A percentile compares a stretch with the other conserved stretches of the same genome.
Evolutionary conservation across 2,329 filamentous ascomycete genomes (phyloP).

Genomic region (Alternaria viburni): DNA sequence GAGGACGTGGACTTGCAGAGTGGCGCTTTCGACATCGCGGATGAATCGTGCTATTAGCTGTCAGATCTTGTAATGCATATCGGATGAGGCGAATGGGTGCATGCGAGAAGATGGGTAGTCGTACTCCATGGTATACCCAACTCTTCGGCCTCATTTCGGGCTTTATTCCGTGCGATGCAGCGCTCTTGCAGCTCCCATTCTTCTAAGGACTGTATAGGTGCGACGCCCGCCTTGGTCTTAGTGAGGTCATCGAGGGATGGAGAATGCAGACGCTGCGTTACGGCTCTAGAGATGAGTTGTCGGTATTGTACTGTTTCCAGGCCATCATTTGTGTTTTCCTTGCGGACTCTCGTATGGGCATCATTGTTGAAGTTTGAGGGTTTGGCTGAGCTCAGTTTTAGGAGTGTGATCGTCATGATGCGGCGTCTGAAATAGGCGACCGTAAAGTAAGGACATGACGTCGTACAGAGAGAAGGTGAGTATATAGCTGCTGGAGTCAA

Average conservation of each 20-base stretch:
- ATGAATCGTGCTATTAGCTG: not conserved
- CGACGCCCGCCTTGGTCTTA: not conserved
- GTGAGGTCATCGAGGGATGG: not conserved
- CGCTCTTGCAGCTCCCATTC: conserved; percentile 1
- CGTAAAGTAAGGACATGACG: not conserved
- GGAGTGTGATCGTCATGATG: not conserved
- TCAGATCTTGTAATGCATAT: not conserved
- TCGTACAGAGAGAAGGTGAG: not conserved
- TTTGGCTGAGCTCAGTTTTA: not conserved
- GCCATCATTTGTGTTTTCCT: not conserved
- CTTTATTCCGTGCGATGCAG: not conserved
- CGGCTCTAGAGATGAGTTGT: conserved; percentile 22
- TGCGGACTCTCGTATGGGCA: not conserved
- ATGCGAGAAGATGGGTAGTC: not conserved
- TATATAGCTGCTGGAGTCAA: not conserved
- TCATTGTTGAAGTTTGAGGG: not conserved
- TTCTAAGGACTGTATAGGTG: not conserved
- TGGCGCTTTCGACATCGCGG: not conserved
- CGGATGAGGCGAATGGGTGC: not conserved
- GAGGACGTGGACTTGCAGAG: conserved; percentile 7
- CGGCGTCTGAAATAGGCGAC: no score
- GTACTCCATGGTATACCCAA: conserved; percentile 1
- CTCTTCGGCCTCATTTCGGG: not conserved
- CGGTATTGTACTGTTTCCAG: conserved; percentile 10
- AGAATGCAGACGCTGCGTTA: conserved; percentile 24